phyloP scores from a whole-genome alignment of 2,329 filamentous ascomycete genomes.

The Pochonia chlamydosporia region DNA sequence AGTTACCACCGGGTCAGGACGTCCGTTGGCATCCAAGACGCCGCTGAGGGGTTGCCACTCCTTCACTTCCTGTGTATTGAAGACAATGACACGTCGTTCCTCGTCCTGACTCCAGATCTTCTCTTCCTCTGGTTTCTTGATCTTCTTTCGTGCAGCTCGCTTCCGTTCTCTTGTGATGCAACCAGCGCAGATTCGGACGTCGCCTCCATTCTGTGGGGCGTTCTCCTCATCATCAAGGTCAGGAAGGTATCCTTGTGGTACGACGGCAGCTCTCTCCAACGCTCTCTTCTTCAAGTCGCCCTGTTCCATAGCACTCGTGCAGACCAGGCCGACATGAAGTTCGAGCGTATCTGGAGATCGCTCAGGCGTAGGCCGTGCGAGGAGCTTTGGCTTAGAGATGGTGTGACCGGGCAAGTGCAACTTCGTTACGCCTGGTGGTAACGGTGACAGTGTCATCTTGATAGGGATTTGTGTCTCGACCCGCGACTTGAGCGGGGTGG shows the following conservation, averaged over 20 bases:
- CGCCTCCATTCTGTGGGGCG: slow-evolving; percentile 81
- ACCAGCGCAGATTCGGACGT: slow-evolving; percentile 85
- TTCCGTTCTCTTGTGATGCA: slow-evolving; percentile 91
- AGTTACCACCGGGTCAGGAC: slow-evolving; percentile 40
- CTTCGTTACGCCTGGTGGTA: slow-evolving; percentile 71
- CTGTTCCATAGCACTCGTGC: slow-evolving; percentile 85
- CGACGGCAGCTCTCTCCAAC: slow-evolving; percentile 46
- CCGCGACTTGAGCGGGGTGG: slow-evolving; percentile 74
- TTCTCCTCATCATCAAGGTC: slow-evolving; percentile 54
- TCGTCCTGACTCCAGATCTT: slow-evolving; percentile 80
- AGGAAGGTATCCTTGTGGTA: slow-evolving; percentile 31
- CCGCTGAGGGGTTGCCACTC: slow-evolving; percentile 66
- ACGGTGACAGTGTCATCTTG: slow-evolving; percentile 67
- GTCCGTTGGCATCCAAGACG: slow-evolving; percentile 37
- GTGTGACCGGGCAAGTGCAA: slow-evolving; percentile 84
- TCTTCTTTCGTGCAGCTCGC: slow-evolving; percentile 84
- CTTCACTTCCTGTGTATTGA: slow-evolving; percentile 83
- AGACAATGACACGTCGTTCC: slow-evolving; percentile 76
- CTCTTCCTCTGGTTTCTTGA: slow-evolving; percentile 89
- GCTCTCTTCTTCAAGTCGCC: slow-evolving; percentile 61
- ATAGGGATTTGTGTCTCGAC: slow-evolving; percentile 97
- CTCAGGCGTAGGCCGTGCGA: slow-evolving; percentile 65
- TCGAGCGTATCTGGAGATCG: slow-evolving; percentile 70
- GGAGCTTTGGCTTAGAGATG: slow-evolving; percentile 88
- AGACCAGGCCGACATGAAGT: slow-evolving; percentile 76